phyloP scores from a whole-genome alignment of 352 stramenopile species.

The Phytophthora sojae region DNA sequence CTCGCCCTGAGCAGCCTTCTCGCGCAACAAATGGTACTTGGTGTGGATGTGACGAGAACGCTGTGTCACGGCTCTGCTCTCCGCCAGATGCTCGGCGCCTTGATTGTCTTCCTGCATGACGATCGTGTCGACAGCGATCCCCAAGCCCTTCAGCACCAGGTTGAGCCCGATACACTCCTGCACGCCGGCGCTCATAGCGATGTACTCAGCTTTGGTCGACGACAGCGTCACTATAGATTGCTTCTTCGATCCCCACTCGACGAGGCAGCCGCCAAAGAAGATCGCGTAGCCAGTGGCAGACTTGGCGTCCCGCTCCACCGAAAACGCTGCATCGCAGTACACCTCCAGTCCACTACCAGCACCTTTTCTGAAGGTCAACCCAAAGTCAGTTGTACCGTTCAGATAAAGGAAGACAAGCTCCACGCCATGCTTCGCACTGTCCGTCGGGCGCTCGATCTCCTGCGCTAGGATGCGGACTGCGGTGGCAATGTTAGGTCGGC shows the following conservation, averaged over 20 bases:
- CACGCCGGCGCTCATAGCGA: not conserved
- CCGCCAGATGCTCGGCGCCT: not conserved
- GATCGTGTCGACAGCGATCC: not conserved
- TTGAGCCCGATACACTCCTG: not conserved
- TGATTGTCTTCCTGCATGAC: not conserved
- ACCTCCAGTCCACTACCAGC: not conserved
- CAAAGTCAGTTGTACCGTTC: not conserved
- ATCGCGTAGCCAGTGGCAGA: not conserved
- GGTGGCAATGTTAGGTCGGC: not conserved
- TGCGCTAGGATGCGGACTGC: not conserved
- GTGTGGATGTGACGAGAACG: not conserved
- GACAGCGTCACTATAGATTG: not conserved
- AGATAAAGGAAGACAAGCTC: not conserved
- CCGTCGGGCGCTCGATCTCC: not conserved
- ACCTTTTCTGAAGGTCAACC: not conserved
- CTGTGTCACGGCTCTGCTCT: not conserved
- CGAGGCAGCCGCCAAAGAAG: not conserved
- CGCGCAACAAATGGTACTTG: not conserved
- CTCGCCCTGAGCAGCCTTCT: not conserved
- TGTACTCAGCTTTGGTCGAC: not conserved
- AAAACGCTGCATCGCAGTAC: not conserved
- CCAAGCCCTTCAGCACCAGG: not conserved
- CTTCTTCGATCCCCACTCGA: not conserved
- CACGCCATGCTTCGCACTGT: not conserved
- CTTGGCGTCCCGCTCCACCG: not conserved